Percentiles rank a stretch among this genome's conserved stretches.
These are phyloP conservation scores for Cyberlindnera japonica DNA, from an alignment of 805 yeast genomes.

Conservation along the genomic window DNA sequence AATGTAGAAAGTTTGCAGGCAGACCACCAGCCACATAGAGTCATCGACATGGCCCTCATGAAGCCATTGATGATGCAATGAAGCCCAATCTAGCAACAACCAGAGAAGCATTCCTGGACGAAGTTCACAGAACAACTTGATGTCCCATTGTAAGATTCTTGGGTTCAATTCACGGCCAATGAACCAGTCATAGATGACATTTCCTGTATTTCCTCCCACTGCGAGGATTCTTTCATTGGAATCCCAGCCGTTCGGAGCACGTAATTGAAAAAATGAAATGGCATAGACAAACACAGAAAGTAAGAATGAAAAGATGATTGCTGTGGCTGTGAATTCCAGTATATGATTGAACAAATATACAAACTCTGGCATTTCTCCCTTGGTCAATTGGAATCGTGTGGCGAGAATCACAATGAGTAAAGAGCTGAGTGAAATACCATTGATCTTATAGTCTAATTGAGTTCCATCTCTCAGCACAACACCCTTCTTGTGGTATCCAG, in stretches of 20 bases:
- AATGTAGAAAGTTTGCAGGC: constrained; percentile 76
- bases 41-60: constrained; percentile 57
- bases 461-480: constrained; percentile 74
- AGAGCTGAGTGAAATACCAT: constrained; percentile 61
- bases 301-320: constrained; percentile 59
- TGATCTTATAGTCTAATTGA: constrained; percentile 67
- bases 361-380: constrained; percentile 71
- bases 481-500: constrained; percentile 65
- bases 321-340: constrained; percentile 57
- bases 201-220: constrained; percentile 81
- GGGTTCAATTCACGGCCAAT: constrained; percentile 97
- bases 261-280: constrained; percentile 60
- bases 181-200: constrained; percentile 83
- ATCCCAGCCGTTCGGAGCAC: constrained; percentile 44
- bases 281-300: constrained; percentile 65
- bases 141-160: constrained; percentile 77
- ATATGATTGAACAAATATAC: constrained; percentile 69
- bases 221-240: constrained; percentile 73
- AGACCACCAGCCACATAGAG: constrained; percentile 65
- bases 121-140: constrained; percentile 88
- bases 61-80: constrained; percentile 77
- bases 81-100: constrained; percentile 72
- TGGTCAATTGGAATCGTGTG: constrained; percentile 49
- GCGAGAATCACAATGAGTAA: constrained; percentile 38
- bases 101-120: constrained; percentile 92